Percentiles rank a stretch among this genome's conserved stretches.
Conservation (phyloP, 1,284 basidiomycete species). For the Inonotus obliquus region DNA sequence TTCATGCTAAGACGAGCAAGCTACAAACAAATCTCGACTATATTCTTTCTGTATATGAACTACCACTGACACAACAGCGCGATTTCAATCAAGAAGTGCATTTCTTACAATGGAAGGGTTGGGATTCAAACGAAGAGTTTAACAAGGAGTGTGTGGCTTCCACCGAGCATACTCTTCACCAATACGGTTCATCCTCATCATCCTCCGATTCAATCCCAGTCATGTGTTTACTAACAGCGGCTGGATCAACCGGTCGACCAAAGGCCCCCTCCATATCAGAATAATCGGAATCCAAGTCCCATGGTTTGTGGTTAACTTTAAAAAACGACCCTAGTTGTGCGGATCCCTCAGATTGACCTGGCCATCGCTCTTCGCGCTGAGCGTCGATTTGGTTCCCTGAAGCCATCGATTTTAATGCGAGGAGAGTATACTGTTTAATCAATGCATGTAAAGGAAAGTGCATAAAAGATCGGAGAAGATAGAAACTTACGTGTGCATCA, state of each 20-base stretch:
- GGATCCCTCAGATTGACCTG: slow-evolving; percentile 43
- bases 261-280: slow-evolving; percentile 51
- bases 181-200: neutral
- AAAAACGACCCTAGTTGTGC: slow-evolving; percentile 29
- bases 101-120: neutral
- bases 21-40: neutral
- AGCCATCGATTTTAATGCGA: slow-evolving; percentile 62
- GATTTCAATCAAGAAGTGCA: neutral
- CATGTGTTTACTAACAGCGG: neutral
- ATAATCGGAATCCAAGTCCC: slow-evolving; percentile 59
- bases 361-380: slow-evolving; percentile 74
- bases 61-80: no score
- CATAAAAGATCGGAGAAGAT: neutral
- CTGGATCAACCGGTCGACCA: slow-evolving; percentile 25
- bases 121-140: neutral
- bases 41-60: neutral
- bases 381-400: slow-evolving; percentile 62
- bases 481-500: slow-evolving; percentile 64
- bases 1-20: neutral
- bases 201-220: neutral
- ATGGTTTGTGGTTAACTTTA: slow-evolving; percentile 52
- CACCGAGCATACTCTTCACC: neutral
- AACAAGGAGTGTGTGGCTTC: neutral
- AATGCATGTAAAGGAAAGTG: neutral
- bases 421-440: slow-evolving; percentile 55